A percentile compares a stretch with the other conserved stretches of the same genome.
Conservation (phyloP, 2,329 filamentous ascomycete genomes). For the Exophiala aquamarina region DNA sequence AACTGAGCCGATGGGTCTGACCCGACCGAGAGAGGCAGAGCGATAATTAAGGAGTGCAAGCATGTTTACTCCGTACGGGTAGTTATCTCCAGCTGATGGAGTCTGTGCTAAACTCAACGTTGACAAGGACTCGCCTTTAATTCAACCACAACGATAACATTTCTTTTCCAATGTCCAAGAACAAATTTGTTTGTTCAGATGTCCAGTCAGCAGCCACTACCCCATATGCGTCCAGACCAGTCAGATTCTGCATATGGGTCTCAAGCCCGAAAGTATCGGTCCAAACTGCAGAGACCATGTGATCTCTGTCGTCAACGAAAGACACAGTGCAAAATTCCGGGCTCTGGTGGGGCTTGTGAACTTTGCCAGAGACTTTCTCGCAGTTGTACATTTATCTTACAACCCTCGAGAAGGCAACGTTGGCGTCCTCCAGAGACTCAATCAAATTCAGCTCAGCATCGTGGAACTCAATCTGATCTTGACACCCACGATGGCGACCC, state of each 20-base stretch:
- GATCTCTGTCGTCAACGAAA: conserved; percentile 11
- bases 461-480: conserved; percentile 6
- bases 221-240: conserved; percentile 6
- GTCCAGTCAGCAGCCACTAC: no score
- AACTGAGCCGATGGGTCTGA: no score
- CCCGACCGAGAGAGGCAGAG: no score
- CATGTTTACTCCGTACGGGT: no score
- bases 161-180: no score
- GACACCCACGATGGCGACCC: conserved; percentile 5
- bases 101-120: no score
- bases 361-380: conserved; percentile 11
- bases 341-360: conserved; percentile 10
- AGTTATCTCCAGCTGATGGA: no score
- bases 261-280: conserved; percentile 14
- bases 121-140: conserved; percentile 6
- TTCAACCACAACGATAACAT: conserved; percentile 7
- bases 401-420: conserved; percentile 9
- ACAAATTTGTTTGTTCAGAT: no score
- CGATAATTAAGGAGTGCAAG: no score
- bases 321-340: conserved; percentile 12
- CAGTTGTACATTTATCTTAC: conserved; percentile 14
- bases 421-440: conserved; percentile 4
- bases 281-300: conserved; percentile 13
- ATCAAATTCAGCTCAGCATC: conserved; percentile 6
- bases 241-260: conserved; percentile 8